These are phyloP conservation scores for Dictyostelium intermedium DNA, from an alignment of 78 protist genomes.

Conservation along the genomic window DNA sequence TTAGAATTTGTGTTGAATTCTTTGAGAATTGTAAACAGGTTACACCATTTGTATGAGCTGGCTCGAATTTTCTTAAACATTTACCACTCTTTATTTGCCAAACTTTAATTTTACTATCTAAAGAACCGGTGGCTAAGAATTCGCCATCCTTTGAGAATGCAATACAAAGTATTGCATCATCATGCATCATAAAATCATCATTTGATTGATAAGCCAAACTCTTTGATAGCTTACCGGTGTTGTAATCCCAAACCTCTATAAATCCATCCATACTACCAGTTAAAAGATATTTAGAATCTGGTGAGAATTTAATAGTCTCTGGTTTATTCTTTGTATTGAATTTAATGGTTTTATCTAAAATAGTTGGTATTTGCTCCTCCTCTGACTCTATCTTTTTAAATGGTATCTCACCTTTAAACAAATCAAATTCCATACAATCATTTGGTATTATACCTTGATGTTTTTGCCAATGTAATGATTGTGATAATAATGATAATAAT, in stretches of 20 bases:
- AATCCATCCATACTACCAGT: conserved; percentile 72
- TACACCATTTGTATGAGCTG: conserved; percentile 88
- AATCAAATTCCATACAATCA: conserved; percentile 41
- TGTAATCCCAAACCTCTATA: conserved; percentile 80
- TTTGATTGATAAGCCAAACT: conserved; percentile 81
- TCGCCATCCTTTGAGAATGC: conserved; percentile 88
- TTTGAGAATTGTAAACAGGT: conserved; percentile 80
- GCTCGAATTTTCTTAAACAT: conserved; percentile 79
- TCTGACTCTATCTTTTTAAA: not conserved
- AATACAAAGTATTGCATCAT: conserved; percentile 79
- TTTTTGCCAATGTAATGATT: conserved; percentile 91
- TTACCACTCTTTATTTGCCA: conserved; percentile 88
- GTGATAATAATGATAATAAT: conserved; percentile 81
- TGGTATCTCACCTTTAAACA: conserved; percentile 22
- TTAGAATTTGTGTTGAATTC: conserved; percentile 65
- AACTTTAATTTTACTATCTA: conserved; percentile 84
- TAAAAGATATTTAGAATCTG: conserved; percentile 69
- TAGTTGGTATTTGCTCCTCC: conserved; percentile 3
- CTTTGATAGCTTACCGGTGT: conserved; percentile 81
- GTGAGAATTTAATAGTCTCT: conserved; percentile 47
- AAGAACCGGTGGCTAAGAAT: conserved; percentile 86
- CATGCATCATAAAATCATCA: conserved; percentile 90
- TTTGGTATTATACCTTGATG: conserved; percentile 72
- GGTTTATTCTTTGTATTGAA: conserved; percentile 56
- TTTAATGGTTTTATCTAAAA: conserved; percentile 53